A percentile compares a stretch with the other conserved stretches of the same genome.
phyloP scores from a whole-genome alignment of 1,139 yeast species.

The Fermentozyma sake region DNA sequence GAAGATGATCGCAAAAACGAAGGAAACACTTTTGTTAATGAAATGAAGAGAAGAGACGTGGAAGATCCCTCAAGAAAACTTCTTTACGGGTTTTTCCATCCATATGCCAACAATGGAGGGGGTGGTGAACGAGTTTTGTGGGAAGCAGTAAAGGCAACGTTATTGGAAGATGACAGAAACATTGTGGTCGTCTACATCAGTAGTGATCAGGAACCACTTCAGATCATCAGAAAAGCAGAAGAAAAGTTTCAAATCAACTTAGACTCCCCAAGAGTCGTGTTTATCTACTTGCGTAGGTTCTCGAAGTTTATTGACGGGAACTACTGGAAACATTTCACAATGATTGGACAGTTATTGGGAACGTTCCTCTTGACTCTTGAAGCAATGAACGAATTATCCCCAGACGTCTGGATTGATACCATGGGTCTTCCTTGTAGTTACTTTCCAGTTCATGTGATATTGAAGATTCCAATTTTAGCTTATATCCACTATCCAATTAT shows the following conservation, averaged over 20 bases:
- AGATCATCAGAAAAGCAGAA: constrained; percentile 55
- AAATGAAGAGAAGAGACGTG: constrained; percentile 32
- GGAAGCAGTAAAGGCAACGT: constrained; percentile 82
- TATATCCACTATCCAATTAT: constrained; percentile 94
- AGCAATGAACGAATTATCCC: constrained; percentile 65
- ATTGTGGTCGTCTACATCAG: constrained; percentile 79
- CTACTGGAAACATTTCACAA: constrained; percentile 76
- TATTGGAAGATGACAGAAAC: constrained; percentile 45
- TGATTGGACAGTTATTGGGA: constrained; percentile 86
- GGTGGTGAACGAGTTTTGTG: constrained; percentile 97
- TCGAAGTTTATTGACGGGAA: constrained; percentile 58
- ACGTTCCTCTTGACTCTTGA: constrained; percentile 64
- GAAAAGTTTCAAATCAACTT: constrained; percentile 60
- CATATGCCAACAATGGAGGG: constrained; percentile 93
- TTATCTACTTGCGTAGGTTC: constrained; percentile 64
- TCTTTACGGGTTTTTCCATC: constrained; percentile 88
- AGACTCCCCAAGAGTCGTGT: constrained; percentile 56
- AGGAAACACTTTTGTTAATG: constrained; percentile 20
- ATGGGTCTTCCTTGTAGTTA: constrained; percentile 90
- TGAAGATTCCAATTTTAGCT: constrained; percentile 72
- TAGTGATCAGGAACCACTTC: constrained; percentile 50
- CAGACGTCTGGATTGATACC: constrained; percentile 93
- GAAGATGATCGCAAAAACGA: constrained; percentile 27
- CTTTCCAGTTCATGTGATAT: constrained; percentile 47
- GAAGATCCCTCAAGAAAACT: constrained; percentile 37